Evolutionary conservation across 192 early-diverging fungal genomes (phyloP), one percentile per base, ranked within the genome.

Genomic region (Spinellus fusiger): DNA sequence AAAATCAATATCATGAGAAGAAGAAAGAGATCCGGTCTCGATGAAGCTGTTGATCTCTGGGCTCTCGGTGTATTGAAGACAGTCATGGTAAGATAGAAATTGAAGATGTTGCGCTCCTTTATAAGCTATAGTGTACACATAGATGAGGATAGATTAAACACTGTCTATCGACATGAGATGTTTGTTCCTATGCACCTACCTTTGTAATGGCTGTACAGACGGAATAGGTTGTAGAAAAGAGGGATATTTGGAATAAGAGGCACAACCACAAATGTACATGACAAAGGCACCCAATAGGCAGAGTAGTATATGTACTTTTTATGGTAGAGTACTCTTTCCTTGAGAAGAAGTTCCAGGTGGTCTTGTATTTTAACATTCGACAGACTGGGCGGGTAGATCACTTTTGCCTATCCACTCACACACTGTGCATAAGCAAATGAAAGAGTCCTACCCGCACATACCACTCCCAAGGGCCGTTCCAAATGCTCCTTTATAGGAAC

Each of bases 171-270:
- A 13, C 15, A 1, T 53, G 20, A 37, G 16, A 15, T 12, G 49
- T 13, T 16, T 5, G 15, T 54, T 54, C 9, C 7, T 9, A n/a
- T 51, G 2, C 13, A 29, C 8, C 20, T 71, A 73, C 87, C 89
- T 86, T 87, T 86, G 68, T 88, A 89, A 49, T 91, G 87, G 64
- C 85, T 87, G 67, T 89, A 91, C 23, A 91, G 75, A 3, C 89
- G 84, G 57, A 87, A 91, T 29, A 87, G 55, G 68, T 91, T 91
- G 66, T 91, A 91, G 28, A 86, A 85, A 16, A 91, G 61, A 0
- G 88, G 88, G 33, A 91, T 83, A 63, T 91, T 91, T 37, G 89
- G 89, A 8, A 91, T 60, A 16, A 91, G 23, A 3, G 89, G 89
- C 3, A 91, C 81, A 53, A 89, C 62, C 4, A 77, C 82, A 76